Evolutionary conservation across 176 grass and related monocot species (phyloP), one percentile per base, ranked within the genome.

Genomic region (Phyllostachys edulis): DNA sequence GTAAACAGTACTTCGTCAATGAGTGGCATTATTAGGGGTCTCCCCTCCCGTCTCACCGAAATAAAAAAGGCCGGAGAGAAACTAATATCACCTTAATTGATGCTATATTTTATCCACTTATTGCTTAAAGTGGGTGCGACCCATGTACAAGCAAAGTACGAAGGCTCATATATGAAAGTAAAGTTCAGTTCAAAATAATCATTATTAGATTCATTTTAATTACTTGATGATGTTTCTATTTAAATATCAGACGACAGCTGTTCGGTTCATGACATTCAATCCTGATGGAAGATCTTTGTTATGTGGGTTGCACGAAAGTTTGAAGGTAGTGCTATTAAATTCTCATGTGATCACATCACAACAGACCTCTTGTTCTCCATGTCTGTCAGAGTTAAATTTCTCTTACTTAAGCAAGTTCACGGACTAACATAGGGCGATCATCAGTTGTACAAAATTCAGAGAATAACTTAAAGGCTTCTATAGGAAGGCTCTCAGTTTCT

Each of bases 221-320:
- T 74, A 73, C 26, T 45, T 63, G 24, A 21, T 77, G 13, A 70
- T 71, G 44, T 85, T 71, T 72, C 49, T 61, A 38, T n/a, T n/a
- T n/a, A n/a, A n/a, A n/a, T n/a, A n/a, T 67, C 71, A 99, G 97
- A 92, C 90, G 69, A 92, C 93, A 50, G 91, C 93, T 82, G 93
- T 99, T 44, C 91, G 97, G 41, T 93, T 93, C 34, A 96, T 96
- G 97, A 94, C 97, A 46, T 99, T 99, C 84, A 99, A 94, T 87
- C 93, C 96, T 56, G 93, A 99, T 40, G 97, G 97, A 80, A 94
- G 91, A 88, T 94, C 97, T 86, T 71, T 96, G 47, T 89, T 96
- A 29, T 94, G 93, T 88, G 97, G 97, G 60, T 86, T 99, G 84
- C 97, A 99, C 2, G 97, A 99, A 88, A 96, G 81, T 82, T 71